phyloP scores from a whole-genome alignment of 148 eudicot genomes.

The Mesembryanthemum crystallinum region DNA sequence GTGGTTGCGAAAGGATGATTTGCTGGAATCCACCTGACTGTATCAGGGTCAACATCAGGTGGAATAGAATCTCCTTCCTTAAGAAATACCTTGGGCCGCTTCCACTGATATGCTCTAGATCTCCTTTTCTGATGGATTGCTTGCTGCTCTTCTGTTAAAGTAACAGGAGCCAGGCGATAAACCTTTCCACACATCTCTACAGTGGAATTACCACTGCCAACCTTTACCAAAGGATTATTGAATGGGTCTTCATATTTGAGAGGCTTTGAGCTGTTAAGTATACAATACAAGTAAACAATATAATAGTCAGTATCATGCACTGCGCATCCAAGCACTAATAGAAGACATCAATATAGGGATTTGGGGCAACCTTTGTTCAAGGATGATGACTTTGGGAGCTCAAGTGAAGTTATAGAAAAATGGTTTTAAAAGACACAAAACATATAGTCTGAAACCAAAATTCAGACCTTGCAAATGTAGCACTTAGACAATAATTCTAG shows the following conservation, averaged over 20 bases:
- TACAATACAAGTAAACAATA: slow-evolving; percentile 7
- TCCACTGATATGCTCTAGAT: slow-evolving; percentile 98
- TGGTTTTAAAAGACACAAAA: too few relatives aligned
- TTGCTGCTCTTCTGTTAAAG: slow-evolving; percentile 79
- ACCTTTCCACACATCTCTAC: slow-evolving; percentile 99
- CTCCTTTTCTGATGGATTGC: slow-evolving; percentile 85
- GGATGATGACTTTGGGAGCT: slow-evolving; percentile 2
- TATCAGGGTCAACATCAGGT: slow-evolving; percentile 91
- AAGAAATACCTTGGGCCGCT: slow-evolving; percentile 85
- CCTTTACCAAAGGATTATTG: slow-evolving; percentile 87
- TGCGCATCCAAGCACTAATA: background rate
- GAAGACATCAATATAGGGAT: background rate
- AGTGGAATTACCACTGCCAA: slow-evolving; percentile 63
- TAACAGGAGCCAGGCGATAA: slow-evolving; percentile 81
- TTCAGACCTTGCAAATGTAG: background rate
- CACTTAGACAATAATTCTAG: background rate
- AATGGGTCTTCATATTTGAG: slow-evolving; percentile 96
- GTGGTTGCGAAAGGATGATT: slow-evolving; percentile 99
- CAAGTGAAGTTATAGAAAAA: background rate
- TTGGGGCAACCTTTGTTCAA: background rate
- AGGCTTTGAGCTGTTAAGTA: slow-evolving; percentile 59
- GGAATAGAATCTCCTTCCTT: slow-evolving; percentile 95
- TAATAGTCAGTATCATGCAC: slow-evolving; percentile 16
- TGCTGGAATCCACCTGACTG: slow-evolving; percentile 97
- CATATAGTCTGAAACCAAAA: too few relatives aligned